Percentiles rank a stretch among this genome's conserved stretches.
These are phyloP conservation scores for Circinella umbellata DNA, from an alignment of 371 early-diverging fungal genomes.

Conservation along the genomic window DNA sequence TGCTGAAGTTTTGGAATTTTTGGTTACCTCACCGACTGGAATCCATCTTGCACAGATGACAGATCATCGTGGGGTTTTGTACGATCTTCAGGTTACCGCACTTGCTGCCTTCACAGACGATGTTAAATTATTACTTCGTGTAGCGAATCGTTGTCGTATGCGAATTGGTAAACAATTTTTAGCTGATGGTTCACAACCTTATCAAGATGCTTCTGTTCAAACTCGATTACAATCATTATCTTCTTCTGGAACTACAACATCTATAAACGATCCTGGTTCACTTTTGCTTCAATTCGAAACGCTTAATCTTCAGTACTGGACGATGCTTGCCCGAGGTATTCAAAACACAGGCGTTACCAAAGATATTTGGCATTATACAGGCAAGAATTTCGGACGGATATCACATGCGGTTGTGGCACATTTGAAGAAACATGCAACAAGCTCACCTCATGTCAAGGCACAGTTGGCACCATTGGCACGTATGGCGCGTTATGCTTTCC, in stretches of 20 bases:
- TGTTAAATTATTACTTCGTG: slow-evolving; percentile 61
- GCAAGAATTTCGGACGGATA: slow-evolving; percentile 29
- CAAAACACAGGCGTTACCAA: slow-evolving; percentile 41
- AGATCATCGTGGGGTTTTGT: slow-evolving; percentile 67
- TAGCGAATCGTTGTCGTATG: slow-evolving; percentile 69
- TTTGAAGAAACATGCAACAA: slow-evolving; percentile 22
- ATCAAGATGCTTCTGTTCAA: slow-evolving; percentile 31
- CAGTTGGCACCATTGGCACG: slow-evolving; percentile 29
- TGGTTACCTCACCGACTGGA: slow-evolving; percentile 65
- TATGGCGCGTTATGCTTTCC: slow-evolving; percentile 27
- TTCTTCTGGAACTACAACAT: neutral
- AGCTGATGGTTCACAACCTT: slow-evolving; percentile 47
- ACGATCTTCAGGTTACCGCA: slow-evolving; percentile 67
- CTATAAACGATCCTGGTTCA: neutral
- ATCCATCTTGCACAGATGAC: slow-evolving; percentile 64
- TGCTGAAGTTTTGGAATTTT: slow-evolving; percentile 61
- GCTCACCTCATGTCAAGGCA: slow-evolving; percentile 17
- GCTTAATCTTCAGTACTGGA: slow-evolving; percentile 59
- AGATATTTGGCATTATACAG: slow-evolving; percentile 41
- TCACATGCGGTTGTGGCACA: slow-evolving; percentile 31
- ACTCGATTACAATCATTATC: slow-evolving; percentile 19
- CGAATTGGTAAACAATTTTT: slow-evolving; percentile 57
- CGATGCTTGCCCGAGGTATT: slow-evolving; percentile 50
- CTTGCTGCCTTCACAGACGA: slow-evolving; percentile 70
- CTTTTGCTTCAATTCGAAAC: slow-evolving; percentile 38